Base-by-base conservation (phyloP, 2,329 filamentous ascomycete species). In the Colletotrichum neosansevieriae region DNA sequence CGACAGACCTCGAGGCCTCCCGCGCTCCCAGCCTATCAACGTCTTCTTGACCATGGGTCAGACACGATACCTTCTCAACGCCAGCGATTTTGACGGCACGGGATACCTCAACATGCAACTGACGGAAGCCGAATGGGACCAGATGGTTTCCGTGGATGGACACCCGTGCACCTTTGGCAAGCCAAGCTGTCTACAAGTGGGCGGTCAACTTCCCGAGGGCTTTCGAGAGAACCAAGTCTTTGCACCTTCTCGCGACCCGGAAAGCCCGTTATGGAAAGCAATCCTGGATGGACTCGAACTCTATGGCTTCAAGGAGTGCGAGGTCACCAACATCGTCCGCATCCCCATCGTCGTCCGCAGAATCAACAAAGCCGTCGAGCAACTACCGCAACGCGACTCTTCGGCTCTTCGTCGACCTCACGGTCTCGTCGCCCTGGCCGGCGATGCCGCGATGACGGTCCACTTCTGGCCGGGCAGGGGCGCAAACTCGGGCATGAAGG, bases 31-130 rank as follows among this genome's bases (percentile, higher is more conserved):
- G 66, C 73, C 77, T 1, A 72, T 79, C 13, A 80, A 80, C 53
- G 73, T 80, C 47, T 79, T 79, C 67, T 71, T 80, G 12, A 80
- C 78, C 0, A 73, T 80, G 6, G 76, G 76, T 6, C 78, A 80
- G 69, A 80, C 77, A 0, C 72, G 78, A 1, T 80, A 79, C 47
- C 70, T 79, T 17, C 73, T 80, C 10, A 80, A 80, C 47, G 78
- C 78, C 15, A 78, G 76, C 60, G 75, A 79, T 49, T 71, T 73
- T 34, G 76, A 79, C 36, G 75, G 77, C 79, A 79, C 68, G 77
- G 49, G 49, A 0, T 51, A 51, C 29, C 49, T 51, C 4, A 51
- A 51, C 9, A 51, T 79, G 77, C 77, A 79, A 59, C 72, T 79
- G 44, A 79, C 76, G 0, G 75, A 79, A 58, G 74, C 77, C 13